Evolutionary conservation across 148 eudicot genomes (phyloP), one percentile per base, ranked within the genome.

Genomic region (Rhododendron molle): DNA sequence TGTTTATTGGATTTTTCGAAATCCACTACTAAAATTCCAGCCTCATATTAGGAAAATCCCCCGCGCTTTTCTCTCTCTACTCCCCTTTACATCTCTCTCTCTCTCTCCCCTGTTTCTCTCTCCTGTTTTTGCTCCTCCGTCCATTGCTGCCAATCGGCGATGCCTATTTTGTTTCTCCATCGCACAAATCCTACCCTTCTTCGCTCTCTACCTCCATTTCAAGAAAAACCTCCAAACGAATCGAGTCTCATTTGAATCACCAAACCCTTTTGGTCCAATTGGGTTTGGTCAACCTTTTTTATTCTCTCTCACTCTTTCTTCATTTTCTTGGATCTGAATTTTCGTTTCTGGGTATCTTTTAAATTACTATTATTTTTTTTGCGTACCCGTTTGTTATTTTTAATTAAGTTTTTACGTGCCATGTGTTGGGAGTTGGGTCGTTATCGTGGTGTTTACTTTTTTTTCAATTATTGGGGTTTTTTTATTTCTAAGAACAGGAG

Each of bases 381-480:
- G 32, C 80, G 56, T 26, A 40, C 8, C 38, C 14, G 23, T 72
- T 49, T 50, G 20, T 85, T 78, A 10, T 38, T 85, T 78, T 36
- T 36, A 52, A 23, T 15, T 14, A 49, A 54, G 71, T 81, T 65
- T 71, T 50, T 83, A 79, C 81, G 83, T 49, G 84, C 28, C 49
- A 44, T 40, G 56, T 32, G 83, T 65, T 43, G 76, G 84, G 58
- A 44, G 30, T 28, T 62, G 84, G 84, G 80, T 80, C 80, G 69
- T 32, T 85, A 80, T 80, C 87, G 20, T 50, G 83, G 78, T 49
- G 84, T 80, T 85, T 80, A 80, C 87, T 85, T 85, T 80, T 69
- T 69, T 69, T 10, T 18, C 40, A 78, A 38, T 58, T 32, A 80
- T 79, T 18, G 20, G 32, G 26, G 54, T 36, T 34, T 76, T 76